phyloP scores from a whole-genome alignment of 768 basidiomycete species.

The Baorangia bicolor region DNA sequence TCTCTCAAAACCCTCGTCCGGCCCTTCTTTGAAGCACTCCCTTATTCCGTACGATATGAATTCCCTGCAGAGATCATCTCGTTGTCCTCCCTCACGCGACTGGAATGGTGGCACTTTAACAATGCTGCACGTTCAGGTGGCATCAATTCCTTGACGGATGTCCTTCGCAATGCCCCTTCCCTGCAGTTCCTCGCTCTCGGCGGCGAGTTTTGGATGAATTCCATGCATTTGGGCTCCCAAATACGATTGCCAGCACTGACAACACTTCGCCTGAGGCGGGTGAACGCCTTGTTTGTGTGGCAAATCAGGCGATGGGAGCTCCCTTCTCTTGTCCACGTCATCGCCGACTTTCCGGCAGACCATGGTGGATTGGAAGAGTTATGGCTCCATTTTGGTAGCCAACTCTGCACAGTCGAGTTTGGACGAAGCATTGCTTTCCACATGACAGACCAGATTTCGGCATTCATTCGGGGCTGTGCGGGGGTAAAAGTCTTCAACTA shows the following conservation, averaged over 20 bases:
- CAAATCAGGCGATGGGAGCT: slow-evolving; percentile 50
- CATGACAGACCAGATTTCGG: slow-evolving; percentile 45
- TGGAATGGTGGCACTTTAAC: slow-evolving; percentile 68
- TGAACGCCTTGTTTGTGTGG: slow-evolving; percentile 51
- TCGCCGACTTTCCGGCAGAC: slow-evolving; percentile 48
- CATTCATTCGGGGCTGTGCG: slow-evolving; percentile 47
- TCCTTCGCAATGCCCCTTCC: slow-evolving; percentile 53
- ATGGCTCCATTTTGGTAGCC: slow-evolving; percentile 50
- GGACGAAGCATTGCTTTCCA: slow-evolving; percentile 57
- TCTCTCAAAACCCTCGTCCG: slow-evolving; percentile 56
- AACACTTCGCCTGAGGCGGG: slow-evolving; percentile 51
- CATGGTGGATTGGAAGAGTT: slow-evolving; percentile 41
- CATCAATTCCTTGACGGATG: slow-evolving; percentile 57
- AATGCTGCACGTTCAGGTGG: slow-evolving; percentile 61
- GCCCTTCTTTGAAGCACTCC: slow-evolving; percentile 32
- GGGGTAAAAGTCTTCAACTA: slow-evolving; percentile 54
- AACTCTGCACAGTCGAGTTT: slow-evolving; percentile 55
- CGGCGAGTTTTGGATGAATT: slow-evolving; percentile 38
- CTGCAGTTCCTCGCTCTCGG: slow-evolving; percentile 58
- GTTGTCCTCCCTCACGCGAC: slow-evolving; percentile 52
- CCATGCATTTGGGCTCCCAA: slow-evolving; percentile 16
- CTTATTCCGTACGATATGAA: slow-evolving; percentile 44
- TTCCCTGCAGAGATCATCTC: slow-evolving; percentile 48
- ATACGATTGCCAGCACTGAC: slow-evolving; percentile 46
- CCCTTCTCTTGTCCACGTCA: slow-evolving; percentile 50